These are phyloP conservation scores for Cercospora zeina DNA, from an alignment of 2,329 filamentous ascomycete genomes.

Conservation along the genomic window DNA sequence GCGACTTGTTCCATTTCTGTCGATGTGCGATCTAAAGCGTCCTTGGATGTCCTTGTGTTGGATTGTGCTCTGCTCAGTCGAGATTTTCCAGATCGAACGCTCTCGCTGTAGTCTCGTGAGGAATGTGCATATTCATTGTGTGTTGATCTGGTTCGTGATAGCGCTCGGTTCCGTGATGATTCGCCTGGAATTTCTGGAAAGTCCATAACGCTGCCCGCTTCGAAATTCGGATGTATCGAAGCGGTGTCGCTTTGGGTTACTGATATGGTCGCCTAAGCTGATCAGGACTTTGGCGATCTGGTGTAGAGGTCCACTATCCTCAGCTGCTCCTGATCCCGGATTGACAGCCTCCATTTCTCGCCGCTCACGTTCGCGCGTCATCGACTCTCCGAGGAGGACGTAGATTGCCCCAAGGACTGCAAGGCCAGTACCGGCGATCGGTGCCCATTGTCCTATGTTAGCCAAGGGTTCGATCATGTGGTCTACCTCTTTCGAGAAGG, in stretches of 20 bases:
- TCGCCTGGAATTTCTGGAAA: conserved; percentile 62
- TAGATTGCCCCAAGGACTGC: conserved; percentile 62
- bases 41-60: conserved; percentile 2
- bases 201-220: conserved; percentile 48
- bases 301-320: conserved; percentile 25
- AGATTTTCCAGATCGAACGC: conserved; percentile 4
- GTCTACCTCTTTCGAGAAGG: conserved; percentile 57
- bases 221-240: conserved; percentile 55
- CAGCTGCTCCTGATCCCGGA: conserved; percentile 7
- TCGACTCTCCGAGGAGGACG: conserved; percentile 48
- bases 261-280: conserved; percentile 49
- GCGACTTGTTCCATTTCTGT: conserved; percentile 13
- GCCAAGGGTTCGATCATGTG: conserved; percentile 64
- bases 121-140: conserved; percentile 19
- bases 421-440: conserved; percentile 59
- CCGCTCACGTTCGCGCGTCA: conserved; percentile 26
- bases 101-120: conserved; percentile 14
- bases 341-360: conserved; percentile 21
- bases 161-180: conserved; percentile 44
- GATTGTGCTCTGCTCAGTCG: conserved; percentile 13
- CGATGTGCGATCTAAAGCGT: conserved; percentile 8
- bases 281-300: conserved; percentile 50
- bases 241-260: conserved; percentile 51
- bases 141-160: conserved; percentile 24
- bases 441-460: conserved; percentile 63